Evolutionary conservation across 192 early-diverging fungal genomes (phyloP).

Genomic region (Backusella psychrophila): DNA sequence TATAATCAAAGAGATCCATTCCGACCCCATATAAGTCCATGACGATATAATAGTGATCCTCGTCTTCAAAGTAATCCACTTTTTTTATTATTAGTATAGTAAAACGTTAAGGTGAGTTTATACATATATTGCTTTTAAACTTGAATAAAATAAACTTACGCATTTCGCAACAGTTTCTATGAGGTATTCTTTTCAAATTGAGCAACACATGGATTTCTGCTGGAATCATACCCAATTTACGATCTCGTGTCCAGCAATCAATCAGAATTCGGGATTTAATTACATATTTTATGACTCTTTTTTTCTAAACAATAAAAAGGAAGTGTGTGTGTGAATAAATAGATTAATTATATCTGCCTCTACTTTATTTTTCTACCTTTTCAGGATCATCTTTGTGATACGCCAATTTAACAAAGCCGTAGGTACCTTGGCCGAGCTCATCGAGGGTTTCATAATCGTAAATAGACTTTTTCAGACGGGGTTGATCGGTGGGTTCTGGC

Average conservation of each 20-base stretch:
- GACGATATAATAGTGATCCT: constrained; percentile 67
- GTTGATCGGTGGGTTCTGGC: neutral
- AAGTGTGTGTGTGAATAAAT: neutral
- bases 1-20: constrained; percentile 70
- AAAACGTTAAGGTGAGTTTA: neutral
- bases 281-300: constrained; percentile 67
- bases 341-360: constrained; percentile 38
- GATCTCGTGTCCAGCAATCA: constrained; percentile 63
- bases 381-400: constrained; percentile 43
- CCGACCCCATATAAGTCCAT: constrained; percentile 57
- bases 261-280: constrained; percentile 59
- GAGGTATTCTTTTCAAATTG: constrained; percentile 47
- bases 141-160: neutral
- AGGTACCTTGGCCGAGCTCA: constrained; percentile 63
- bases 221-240: constrained; percentile 57
- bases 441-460: constrained; percentile 57
- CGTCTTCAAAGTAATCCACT: constrained; percentile 55
- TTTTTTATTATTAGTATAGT: neutral
- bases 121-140: neutral
- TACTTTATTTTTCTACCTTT: constrained; percentile 36
- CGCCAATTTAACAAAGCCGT: constrained; percentile 61
- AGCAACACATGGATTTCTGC: constrained; percentile 72
- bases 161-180: constrained; percentile 50
- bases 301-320: constrained; percentile 7
- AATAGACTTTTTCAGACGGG: constrained; percentile 21